These are phyloP conservation scores for Sporothrix phasma DNA, from an alignment of 2,329 filamentous ascomycete species.

Conservation along the genomic window DNA sequence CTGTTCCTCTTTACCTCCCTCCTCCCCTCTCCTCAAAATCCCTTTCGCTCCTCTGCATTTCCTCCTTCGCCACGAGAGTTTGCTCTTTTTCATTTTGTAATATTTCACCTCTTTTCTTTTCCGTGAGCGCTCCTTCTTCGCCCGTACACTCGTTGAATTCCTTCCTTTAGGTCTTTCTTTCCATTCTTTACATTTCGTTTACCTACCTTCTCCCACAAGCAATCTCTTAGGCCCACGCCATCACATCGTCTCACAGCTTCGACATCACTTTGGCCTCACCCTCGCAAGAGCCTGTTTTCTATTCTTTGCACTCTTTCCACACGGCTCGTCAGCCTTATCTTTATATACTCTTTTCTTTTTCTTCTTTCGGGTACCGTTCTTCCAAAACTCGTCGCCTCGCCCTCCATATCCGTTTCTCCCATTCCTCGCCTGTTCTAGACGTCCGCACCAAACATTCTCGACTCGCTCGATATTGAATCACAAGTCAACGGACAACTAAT, in stretches of 20 bases:
- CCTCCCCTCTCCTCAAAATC: not conserved
- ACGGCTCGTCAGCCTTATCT: constrained; percentile 4
- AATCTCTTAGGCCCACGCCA: not conserved
- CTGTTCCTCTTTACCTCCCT: constrained; percentile 6
- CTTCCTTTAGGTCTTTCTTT: constrained; percentile 7
- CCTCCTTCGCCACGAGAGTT: not conserved
- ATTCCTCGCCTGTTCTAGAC: not conserved
- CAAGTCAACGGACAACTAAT: not conserved
- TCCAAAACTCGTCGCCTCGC: not conserved
- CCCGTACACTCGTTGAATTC: not conserved
- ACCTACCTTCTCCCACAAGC: not conserved
- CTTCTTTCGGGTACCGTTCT: not conserved
- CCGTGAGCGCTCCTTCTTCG: constrained; percentile 3
- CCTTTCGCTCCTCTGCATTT: constrained; percentile 5
- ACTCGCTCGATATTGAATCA: constrained; percentile 1
- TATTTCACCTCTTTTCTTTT: not conserved
- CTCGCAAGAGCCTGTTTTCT: not conserved
- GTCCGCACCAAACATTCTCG: not conserved
- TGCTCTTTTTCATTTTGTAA: not conserved
- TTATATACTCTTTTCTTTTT: not conserved
- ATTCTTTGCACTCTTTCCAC: not conserved
- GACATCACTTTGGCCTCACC: not conserved
- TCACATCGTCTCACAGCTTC: not conserved
- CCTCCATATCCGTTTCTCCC: not conserved
- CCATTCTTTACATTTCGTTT: constrained; percentile 4